Percentiles rank a stretch among this genome's conserved stretches.
These are phyloP conservation scores for Schwanniomyces occidentalis DNA, from an alignment of 805 yeast genomes.

Conservation along the genomic window DNA sequence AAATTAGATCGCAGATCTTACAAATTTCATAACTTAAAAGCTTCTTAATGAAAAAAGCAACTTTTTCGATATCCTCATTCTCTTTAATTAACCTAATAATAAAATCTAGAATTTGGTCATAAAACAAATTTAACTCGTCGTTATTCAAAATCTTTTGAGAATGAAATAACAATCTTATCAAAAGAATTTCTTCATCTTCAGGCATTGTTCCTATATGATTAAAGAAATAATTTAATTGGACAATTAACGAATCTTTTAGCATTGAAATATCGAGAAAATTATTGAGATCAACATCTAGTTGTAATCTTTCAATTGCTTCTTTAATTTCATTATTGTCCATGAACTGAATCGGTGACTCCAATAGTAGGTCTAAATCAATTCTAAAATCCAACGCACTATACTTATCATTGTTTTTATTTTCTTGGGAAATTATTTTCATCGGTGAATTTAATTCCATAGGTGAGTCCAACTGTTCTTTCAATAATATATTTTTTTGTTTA, in stretches of 20 bases:
- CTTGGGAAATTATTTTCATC: conserved; percentile 26
- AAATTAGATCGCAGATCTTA: background rate
- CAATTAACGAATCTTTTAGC: background rate
- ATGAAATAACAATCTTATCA: conserved; percentile 12
- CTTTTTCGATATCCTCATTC: conserved; percentile 1
- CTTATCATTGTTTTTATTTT: conserved; percentile 17
- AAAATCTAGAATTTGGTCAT: conserved; percentile 8
- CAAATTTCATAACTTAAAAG: conserved; percentile 15
- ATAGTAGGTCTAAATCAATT: conserved; percentile 24
- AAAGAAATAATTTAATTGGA: conserved; percentile 12
- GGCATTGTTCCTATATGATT: conserved; percentile 4
- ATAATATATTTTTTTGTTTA: conserved; percentile 13
- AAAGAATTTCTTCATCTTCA: conserved; percentile 4
- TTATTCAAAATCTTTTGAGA: conserved; percentile 7
- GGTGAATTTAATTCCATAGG: conserved; percentile 42
- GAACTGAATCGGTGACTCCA: conserved; percentile 8
- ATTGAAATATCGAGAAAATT: conserved; percentile 1
- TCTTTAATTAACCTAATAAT: conserved; percentile 3
- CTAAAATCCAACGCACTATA: conserved; percentile 26
- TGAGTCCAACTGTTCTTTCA: conserved; percentile 31
- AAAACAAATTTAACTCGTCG: conserved; percentile 7
- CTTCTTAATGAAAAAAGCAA: conserved; percentile 14
- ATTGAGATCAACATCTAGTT: conserved; percentile 9
- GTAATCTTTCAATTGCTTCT: conserved; percentile 14
- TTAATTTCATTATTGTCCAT: conserved; percentile 16